Evolutionary conservation across 495 filamentous ascomycete species (phyloP).

Genomic region (Penicillium silybi): DNA sequence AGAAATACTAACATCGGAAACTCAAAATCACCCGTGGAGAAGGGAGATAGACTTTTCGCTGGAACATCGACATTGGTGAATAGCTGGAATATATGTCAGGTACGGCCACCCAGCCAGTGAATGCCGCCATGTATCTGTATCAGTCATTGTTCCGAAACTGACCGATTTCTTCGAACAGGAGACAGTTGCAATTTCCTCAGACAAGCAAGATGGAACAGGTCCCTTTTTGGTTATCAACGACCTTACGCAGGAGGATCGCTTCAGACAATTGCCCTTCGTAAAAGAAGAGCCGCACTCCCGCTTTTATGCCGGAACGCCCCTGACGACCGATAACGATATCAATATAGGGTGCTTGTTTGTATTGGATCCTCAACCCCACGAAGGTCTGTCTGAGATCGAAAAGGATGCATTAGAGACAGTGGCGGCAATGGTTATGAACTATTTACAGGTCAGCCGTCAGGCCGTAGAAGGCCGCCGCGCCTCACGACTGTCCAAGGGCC

Average conservation of each 20-base stretch:
- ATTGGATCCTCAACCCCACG: constrained; percentile 47
- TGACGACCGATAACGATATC: constrained; percentile 62
- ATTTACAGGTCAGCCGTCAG: constrained; percentile 56
- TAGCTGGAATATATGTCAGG: constrained; percentile 42
- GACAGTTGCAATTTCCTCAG: constrained; percentile 27
- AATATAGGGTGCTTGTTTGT: constrained; percentile 68
- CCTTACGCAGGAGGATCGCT: constrained; percentile 37
- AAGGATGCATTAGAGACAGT: constrained; percentile 41
- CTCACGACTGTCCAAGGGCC: constrained; percentile 52
- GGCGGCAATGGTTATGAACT: constrained; percentile 55
- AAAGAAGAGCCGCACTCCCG: constrained; percentile 35
- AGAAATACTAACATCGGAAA: neutral
- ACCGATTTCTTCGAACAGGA: constrained; percentile 9
- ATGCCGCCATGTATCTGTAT: neutral
- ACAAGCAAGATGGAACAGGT: constrained; percentile 16
- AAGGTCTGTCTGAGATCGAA: constrained; percentile 28
- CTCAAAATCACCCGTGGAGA: neutral
- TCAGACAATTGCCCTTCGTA: constrained; percentile 40
- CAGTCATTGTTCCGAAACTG: neutral
- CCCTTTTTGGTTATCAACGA: constrained; percentile 42
- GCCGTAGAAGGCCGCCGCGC: constrained; percentile 54
- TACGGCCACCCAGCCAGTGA: constrained; percentile 5
- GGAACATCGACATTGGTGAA: neutral
- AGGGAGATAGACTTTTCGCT: neutral
- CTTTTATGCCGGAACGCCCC: constrained; percentile 48